Evolutionary conservation across 495 filamentous ascomycete genomes (phyloP).

Genomic region (Recurvomyces mirabilis): DNA sequence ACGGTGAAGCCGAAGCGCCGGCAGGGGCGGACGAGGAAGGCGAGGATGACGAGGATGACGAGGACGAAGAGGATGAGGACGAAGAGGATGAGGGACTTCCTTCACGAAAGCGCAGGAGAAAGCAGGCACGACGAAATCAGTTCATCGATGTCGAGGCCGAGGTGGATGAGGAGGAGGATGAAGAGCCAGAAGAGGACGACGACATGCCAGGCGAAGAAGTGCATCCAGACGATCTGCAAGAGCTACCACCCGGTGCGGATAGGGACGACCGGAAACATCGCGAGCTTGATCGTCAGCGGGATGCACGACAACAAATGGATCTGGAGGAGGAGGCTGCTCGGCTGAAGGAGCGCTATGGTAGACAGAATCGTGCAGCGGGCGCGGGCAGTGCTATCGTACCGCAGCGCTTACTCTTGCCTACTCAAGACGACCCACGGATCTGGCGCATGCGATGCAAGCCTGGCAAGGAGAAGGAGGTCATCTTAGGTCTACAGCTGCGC

Average conservation of each 20-base stretch:
- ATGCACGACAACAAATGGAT: constrained; percentile 72
- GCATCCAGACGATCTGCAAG: constrained; percentile 80
- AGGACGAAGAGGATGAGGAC: constrained; percentile 28
- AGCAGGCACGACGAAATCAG: constrained; percentile 54
- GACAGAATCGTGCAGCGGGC: constrained; percentile 45
- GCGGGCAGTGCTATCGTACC: constrained; percentile 58
- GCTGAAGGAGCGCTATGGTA: constrained; percentile 73
- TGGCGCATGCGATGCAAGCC: constrained; percentile 90
- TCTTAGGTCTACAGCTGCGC: constrained; percentile 77
- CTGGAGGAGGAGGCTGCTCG: constrained; percentile 86
- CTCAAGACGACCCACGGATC: constrained; percentile 89
- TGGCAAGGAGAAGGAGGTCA: constrained; percentile 85
- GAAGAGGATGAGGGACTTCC: constrained; percentile 51
- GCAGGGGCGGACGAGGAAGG: constrained; percentile 20
- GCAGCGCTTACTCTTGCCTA: constrained; percentile 80
- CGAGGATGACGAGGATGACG: constrained; percentile 27
- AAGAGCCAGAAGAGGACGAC: constrained; percentile 74
- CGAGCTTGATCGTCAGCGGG: constrained; percentile 84
- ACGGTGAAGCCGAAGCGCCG: constrained; percentile 41
- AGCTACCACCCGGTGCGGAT: constrained; percentile 65
- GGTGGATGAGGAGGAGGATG: constrained; percentile 87
- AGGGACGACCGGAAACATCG: constrained; percentile 85
- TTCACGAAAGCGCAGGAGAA: constrained; percentile 57
- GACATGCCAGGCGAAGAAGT: constrained; percentile 82
- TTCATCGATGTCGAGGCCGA: constrained; percentile 97